Evolutionary conservation across 331 rosid species (phyloP).

Genomic region (Prunus yedoensis): DNA sequence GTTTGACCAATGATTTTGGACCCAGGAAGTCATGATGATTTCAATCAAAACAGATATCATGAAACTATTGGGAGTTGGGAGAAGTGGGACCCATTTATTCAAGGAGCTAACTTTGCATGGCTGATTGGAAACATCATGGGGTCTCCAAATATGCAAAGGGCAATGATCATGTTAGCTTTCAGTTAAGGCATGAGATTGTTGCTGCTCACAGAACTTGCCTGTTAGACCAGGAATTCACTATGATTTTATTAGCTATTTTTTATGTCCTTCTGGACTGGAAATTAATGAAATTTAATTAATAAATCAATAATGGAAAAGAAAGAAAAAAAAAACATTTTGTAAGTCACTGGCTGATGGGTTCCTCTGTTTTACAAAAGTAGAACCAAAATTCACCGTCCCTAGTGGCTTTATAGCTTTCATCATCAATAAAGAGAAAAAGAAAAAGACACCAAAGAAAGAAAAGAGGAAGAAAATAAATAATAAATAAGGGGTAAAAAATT

Average conservation of each 20-base stretch:
- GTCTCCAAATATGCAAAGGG: slow-evolving; percentile 15
- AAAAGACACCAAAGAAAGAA: background rate
- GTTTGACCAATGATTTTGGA: slow-evolving; percentile 29
- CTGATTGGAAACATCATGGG: slow-evolving; percentile 5
- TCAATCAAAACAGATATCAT: slow-evolving; percentile 17
- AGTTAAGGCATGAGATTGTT: slow-evolving; percentile 27
- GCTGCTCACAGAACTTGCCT: background rate
- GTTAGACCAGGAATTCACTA: background rate
- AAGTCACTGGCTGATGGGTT: background rate
- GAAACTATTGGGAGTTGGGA: background rate
- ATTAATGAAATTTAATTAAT: no score
- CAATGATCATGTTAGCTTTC: slow-evolving; percentile 24
- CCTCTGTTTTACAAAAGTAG: slow-evolving; percentile 2
- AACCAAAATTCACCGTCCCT: slow-evolving; percentile 14
- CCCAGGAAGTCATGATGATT: slow-evolving; percentile 14
- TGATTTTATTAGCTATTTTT: no score
- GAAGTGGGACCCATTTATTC: slow-evolving; percentile 1
- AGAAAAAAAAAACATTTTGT: no score
- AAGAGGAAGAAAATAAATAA: background rate
- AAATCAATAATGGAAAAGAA: no score
- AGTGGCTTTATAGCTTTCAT: slow-evolving; percentile 29
- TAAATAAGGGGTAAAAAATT: background rate
- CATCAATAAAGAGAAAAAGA: slow-evolving; percentile 2
- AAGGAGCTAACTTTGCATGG: slow-evolving; percentile 2
- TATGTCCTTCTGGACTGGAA: no score